These are phyloP conservation scores for Austroboletus olivaceoglutinosus DNA, from an alignment of 1,284 basidiomycete species.

Conservation along the genomic window DNA sequence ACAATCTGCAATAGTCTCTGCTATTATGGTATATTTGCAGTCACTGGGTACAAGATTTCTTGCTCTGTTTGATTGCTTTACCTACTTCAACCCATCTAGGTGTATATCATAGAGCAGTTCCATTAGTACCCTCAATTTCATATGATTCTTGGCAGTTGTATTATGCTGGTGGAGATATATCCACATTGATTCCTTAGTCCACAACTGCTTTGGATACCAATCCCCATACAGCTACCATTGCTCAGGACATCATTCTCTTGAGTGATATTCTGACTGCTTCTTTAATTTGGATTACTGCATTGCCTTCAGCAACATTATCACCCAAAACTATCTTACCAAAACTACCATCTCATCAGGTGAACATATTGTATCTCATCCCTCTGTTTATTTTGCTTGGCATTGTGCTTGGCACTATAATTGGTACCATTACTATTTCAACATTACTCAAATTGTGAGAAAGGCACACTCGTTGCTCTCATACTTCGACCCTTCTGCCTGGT, in stretches of 20 bases:
- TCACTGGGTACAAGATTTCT: conserved; percentile 11
- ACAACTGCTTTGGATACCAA: not conserved
- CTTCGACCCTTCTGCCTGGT: conserved; percentile 34
- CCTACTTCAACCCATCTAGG: conserved; percentile 11
- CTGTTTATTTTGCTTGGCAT: conserved; percentile 40
- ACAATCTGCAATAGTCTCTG: conserved; percentile 19
- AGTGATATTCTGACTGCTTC: conserved; percentile 2
- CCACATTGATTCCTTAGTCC: conserved; percentile 1
- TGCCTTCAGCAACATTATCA: conserved; percentile 37
- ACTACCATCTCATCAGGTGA: conserved; percentile 25
- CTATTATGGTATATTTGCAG: conserved; percentile 19
- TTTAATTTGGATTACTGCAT: conserved; percentile 37
- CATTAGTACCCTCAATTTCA: conserved; percentile 2
- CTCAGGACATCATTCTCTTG: not conserved
- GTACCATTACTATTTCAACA: conserved; percentile 26
- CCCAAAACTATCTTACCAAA: conserved; percentile 20
- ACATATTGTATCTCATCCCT: conserved; percentile 40
- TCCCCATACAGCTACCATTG: not conserved
- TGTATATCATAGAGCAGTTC: conserved; percentile 15
- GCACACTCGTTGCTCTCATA: conserved; percentile 3
- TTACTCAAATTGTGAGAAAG: conserved; percentile 22
- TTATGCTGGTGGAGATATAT: conserved; percentile 1
- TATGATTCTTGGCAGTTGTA: conserved; percentile 2
- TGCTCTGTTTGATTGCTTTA: not conserved
- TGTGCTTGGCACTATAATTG: conserved; percentile 37